A percentile compares a stretch with the other conserved stretches of the same genome.
phyloP scores from a whole-genome alignment of 2,329 filamentous ascomycete species.

The Rhinocladiella similis region DNA sequence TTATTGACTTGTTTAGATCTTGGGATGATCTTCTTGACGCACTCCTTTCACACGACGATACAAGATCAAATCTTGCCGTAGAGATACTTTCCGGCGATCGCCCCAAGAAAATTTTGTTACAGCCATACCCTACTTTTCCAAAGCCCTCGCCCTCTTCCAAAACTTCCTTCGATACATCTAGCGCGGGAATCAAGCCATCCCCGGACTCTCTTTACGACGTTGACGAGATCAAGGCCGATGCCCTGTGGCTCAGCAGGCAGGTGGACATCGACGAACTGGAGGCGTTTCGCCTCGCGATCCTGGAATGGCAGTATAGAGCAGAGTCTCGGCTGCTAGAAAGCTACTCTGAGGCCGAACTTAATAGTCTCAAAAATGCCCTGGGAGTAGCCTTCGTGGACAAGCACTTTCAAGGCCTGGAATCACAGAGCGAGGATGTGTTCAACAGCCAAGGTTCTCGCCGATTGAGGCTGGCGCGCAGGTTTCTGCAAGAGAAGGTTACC shows the following conservation, averaged over 20 bases:
- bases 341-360: constrained; percentile 74
- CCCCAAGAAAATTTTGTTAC: constrained; percentile 17
- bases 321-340: constrained; percentile 68
- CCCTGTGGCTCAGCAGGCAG: constrained; percentile 79
- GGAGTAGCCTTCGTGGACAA: constrained; percentile 62
- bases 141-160: constrained; percentile 48
- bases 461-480: constrained; percentile 68
- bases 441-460: constrained; percentile 63
- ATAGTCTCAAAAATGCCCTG: constrained; percentile 75
- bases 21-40: constrained; percentile 26
- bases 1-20: constrained; percentile 9
- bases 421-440: constrained; percentile 47
- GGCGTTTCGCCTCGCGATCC: constrained; percentile 74
- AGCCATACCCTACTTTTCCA: constrained; percentile 16
- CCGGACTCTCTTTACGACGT: constrained; percentile 69
- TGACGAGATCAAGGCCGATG: constrained; percentile 78
- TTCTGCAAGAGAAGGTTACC: constrained; percentile 48
- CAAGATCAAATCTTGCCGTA: constrained; percentile 3
- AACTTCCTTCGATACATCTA: constrained; percentile 77
- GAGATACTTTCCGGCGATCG: constrained; percentile 18
- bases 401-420: constrained; percentile 43
- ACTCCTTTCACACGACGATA: constrained; percentile 19
- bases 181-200: constrained; percentile 74
- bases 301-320: constrained; percentile 83
- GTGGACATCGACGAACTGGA: constrained; percentile 76